Base-by-base conservation (phyloP, 176 grass and related monocot genomes). In the barley (Hordeum vulgare) region DNA sequence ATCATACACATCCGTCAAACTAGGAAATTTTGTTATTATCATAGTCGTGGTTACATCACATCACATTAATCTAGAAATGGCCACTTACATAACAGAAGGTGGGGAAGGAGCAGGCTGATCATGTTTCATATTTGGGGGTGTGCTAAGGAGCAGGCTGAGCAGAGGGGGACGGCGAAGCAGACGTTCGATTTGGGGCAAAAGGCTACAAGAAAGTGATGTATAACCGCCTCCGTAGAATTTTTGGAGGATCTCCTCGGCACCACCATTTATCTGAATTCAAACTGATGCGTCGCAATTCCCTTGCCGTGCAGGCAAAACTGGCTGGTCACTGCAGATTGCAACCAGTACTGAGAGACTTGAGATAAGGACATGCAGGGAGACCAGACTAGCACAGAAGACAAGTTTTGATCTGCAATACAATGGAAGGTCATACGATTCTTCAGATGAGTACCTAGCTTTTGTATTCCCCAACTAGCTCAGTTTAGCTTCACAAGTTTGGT, bases 201-300 rank as follows among this genome's bases (percentile, higher is more conserved):
- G n/a, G n/a, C n/a, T n/a, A n/a, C n/a, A n/a, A n/a, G n/a, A 92
- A 86, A 58, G 94, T 89, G 34, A 90, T 97, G 91, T 97, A 94
- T 61, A 74, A n/a, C n/a, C n/a, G 89, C 9, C 89, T 89, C 39
- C 86, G 87, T 11, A 89, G 94, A 47, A 47, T 47, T 47, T 14
- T 29, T 63, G 11, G 11, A 9, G 28, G 25, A 13, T 33, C 31
- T 28, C 26, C 61, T 28, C 28, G 4, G 15, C 4, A 63, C 4
- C 12, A 64, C 27, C 3, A 33, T 26, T 33, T 29, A 14, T 29
- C 0, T 65, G 28, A 65, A 65, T 65, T 65, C 27, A 17, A 65
- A 65, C 31, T 17, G 61, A 15, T 7, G 26, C 5, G 26, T 63
- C 61, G 61, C 11, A 29, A 29, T 63, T 63, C 26, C 11, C 61